phyloP scores from a whole-genome alignment of 306 rosid species.

The Trichosanthes truncata region DNA sequence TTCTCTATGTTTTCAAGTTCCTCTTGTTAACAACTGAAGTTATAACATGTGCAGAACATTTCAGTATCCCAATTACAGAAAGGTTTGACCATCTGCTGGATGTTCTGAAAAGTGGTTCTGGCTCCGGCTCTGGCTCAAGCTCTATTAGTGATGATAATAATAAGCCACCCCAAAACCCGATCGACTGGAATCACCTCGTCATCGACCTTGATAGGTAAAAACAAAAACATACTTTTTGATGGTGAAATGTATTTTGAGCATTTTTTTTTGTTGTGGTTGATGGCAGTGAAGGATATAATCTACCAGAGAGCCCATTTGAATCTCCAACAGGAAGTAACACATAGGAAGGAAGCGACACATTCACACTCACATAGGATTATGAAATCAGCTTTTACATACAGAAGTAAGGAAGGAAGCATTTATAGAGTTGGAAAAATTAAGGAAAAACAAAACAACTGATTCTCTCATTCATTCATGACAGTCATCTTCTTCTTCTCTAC shows the following conservation, averaged over 20 bases:
- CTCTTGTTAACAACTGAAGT: background rate
- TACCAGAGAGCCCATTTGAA: constrained; percentile 75
- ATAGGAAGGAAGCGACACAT: constrained; percentile 21
- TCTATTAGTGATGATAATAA: constrained; percentile 25
- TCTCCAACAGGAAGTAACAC: constrained; percentile 14
- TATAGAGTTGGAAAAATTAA: too few relatives aligned
- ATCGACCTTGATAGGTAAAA: constrained; percentile 45
- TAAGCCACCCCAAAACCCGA: background rate
- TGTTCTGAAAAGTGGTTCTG: constrained; percentile 15
- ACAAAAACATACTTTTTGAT: background rate
- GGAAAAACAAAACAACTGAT: background rate
- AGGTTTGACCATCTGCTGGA: constrained; percentile 23
- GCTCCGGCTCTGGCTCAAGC: background rate
- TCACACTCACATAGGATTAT: constrained; percentile 20
- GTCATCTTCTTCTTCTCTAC: background rate
- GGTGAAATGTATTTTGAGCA: background rate
- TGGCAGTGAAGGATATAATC: constrained; percentile 44
- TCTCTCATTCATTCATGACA: too few relatives aligned
- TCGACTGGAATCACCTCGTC: constrained; percentile 25
- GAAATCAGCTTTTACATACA: background rate
- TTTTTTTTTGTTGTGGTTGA: background rate
- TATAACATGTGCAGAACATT: constrained; percentile 27
- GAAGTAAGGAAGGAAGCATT: background rate
- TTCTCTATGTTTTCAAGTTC: background rate
- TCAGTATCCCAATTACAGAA: constrained; percentile 27